phyloP scores from a whole-genome alignment of 345 rosid genomes.

The Raphanus sativus region DNA sequence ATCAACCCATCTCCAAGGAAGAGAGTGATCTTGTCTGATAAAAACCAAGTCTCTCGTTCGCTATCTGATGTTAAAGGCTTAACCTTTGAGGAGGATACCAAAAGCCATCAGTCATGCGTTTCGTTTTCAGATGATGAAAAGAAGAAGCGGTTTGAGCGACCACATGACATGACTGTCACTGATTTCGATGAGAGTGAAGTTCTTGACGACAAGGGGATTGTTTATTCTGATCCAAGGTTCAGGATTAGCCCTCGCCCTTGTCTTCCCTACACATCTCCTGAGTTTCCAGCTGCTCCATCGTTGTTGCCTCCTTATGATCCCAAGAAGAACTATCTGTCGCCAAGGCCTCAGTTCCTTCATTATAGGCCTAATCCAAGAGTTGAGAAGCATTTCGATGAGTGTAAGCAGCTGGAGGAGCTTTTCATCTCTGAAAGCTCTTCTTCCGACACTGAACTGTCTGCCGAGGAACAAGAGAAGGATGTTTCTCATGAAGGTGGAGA shows the following conservation, averaged over 20 bases:
- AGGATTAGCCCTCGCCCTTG: conserved; percentile 43
- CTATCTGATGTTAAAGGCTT: conserved; percentile 43
- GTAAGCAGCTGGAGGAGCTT: conserved; percentile 52
- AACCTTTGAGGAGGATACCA: conserved; percentile 37
- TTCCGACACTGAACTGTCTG: conserved; percentile 52
- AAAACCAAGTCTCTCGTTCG: conserved; percentile 49
- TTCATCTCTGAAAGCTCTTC: conserved; percentile 49
- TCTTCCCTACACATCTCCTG: conserved; percentile 37
- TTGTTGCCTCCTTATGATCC: conserved; percentile 58
- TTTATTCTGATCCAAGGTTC: conserved; percentile 50
- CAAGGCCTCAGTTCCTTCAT: conserved; percentile 66
- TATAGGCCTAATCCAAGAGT: conserved; percentile 64
- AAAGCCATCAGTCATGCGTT: conserved; percentile 42
- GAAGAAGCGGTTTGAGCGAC: conserved; percentile 27
- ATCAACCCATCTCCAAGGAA: conserved; percentile 69
- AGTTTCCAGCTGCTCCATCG: conserved; percentile 54
- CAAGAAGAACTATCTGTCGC: conserved; percentile 57
- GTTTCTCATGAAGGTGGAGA: background rate
- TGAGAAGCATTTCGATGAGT: conserved; percentile 22
- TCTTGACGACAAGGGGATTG: conserved; percentile 37
- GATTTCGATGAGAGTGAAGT: conserved; percentile 23
- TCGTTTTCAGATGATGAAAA: conserved; percentile 42
- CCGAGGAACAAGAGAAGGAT: conserved; percentile 41
- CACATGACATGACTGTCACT: conserved; percentile 40
- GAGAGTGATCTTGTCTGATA: conserved; percentile 65